Percentiles rank a stretch among this genome's conserved stretches.
Evolutionary conservation across 2,329 filamentous ascomycete species (phyloP).

Genomic region (Claviceps humidiphila): DNA sequence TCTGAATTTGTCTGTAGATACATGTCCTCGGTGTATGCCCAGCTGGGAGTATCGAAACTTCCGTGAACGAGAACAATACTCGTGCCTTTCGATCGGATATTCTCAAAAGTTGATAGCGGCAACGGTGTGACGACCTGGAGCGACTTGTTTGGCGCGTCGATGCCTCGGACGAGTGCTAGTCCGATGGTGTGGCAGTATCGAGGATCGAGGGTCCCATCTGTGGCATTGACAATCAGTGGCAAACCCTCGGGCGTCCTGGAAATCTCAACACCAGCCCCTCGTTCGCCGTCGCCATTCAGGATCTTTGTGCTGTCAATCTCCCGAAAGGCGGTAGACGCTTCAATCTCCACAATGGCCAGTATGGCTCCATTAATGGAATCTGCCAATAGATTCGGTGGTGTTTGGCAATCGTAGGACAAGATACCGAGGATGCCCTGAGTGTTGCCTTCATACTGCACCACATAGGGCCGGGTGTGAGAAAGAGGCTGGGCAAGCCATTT

Average conservation of each 20-base stretch:
- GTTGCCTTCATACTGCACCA: constrained; percentile 43
- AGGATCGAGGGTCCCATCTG: constrained; percentile 46
- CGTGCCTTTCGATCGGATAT: constrained; percentile 26
- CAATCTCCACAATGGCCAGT: constrained; percentile 51
- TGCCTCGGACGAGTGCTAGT: constrained; percentile 55
- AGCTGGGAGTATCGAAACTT: constrained; percentile 53
- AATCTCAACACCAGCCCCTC: constrained; percentile 2
- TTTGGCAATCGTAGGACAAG: constrained; percentile 53
- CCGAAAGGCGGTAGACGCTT: constrained; percentile 37
- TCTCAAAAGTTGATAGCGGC: constrained; percentile 23
- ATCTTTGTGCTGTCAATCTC: constrained; percentile 10
- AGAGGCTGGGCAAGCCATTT: constrained; percentile 44
- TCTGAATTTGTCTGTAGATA: constrained; percentile 24
- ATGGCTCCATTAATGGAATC: constrained; percentile 60
- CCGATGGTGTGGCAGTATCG: constrained; percentile 45
- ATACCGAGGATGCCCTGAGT: constrained; percentile 48
- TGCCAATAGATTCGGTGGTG: constrained; percentile 41
- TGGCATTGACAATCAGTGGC: constrained; percentile 46
- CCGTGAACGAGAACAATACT: constrained; percentile 53
- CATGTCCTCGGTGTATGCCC: constrained; percentile 55
- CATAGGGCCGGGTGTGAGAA: constrained; percentile 43
- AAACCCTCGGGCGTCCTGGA: constrained; percentile 34
- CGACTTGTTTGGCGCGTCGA: constrained; percentile 39
- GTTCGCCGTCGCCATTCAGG: neutral
- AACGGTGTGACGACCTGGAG: constrained; percentile 57